Percentiles rank a stretch among this genome's conserved stretches.
These are phyloP conservation scores for Boletus sp. DNA, from an alignment of 1,284 basidiomycete species.

Conservation along the genomic window DNA sequence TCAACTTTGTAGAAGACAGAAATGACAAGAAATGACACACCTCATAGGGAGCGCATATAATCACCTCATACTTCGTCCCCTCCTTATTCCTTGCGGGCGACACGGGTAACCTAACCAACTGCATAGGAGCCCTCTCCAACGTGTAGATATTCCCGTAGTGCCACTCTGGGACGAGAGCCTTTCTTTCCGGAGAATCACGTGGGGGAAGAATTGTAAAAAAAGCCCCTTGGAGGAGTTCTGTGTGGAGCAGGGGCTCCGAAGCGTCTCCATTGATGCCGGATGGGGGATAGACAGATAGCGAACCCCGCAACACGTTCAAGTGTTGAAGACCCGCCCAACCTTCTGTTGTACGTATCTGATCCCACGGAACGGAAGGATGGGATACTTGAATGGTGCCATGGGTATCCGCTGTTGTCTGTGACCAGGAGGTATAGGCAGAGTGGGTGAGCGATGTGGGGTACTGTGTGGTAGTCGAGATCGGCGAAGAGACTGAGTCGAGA, in stretches of 20 bases:
- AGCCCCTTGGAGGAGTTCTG: slow-evolving; percentile 58
- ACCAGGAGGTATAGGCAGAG: slow-evolving; percentile 60
- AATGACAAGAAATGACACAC: slow-evolving; percentile 9
- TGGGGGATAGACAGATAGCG: slow-evolving; percentile 56
- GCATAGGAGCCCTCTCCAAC: slow-evolving; percentile 49
- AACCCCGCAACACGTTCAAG: slow-evolving; percentile 62
- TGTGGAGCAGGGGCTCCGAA: slow-evolving; percentile 40
- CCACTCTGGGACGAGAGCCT: slow-evolving; percentile 53
- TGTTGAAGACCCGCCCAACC: slow-evolving; percentile 85
- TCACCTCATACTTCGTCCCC: slow-evolving; percentile 64
- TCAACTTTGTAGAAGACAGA: background rate
- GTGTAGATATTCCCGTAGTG: slow-evolving; percentile 73
- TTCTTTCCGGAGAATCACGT: slow-evolving; percentile 18
- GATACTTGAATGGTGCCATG: slow-evolving; percentile 55
- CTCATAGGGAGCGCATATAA: slow-evolving; percentile 32
- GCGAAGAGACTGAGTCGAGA: slow-evolving; percentile 17
- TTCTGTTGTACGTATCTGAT: slow-evolving; percentile 61
- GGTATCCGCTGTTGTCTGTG: slow-evolving; percentile 36
- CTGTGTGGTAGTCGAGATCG: slow-evolving; percentile 24
- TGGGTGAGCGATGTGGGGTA: slow-evolving; percentile 52
- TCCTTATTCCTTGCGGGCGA: slow-evolving; percentile 42
- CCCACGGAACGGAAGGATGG: slow-evolving; percentile 64
- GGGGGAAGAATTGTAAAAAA: slow-evolving; percentile 63
- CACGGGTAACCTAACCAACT: slow-evolving; percentile 48
- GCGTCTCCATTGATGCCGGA: slow-evolving; percentile 3